Conservation (phyloP, 2,329 filamentous ascomycete genomes). For the Botrytis byssoidea region DNA sequence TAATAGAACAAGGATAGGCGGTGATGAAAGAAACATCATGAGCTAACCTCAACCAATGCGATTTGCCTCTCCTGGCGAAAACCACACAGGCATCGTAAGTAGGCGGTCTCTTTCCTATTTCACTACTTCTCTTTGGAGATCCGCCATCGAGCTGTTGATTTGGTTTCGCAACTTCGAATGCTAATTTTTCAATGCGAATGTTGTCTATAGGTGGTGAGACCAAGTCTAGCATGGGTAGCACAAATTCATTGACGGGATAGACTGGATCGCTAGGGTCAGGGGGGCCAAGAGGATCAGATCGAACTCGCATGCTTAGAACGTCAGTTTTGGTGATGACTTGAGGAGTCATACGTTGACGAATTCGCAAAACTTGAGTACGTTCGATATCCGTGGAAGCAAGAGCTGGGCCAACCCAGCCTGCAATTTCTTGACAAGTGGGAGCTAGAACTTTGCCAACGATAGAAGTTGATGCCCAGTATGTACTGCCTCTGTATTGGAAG, state of each 20-base stretch:
- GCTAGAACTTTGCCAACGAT: slow-evolving; percentile 76
- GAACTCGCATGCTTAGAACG: slow-evolving; percentile 62
- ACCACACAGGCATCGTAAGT: slow-evolving; percentile 61
- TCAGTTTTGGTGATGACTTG: slow-evolving; percentile 58
- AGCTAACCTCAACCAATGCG: slow-evolving; percentile 61
- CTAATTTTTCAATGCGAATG: slow-evolving; percentile 67
- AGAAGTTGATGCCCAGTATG: slow-evolving; percentile 71
- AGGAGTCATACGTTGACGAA: slow-evolving; percentile 59
- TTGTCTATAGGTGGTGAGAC: slow-evolving; percentile 57
- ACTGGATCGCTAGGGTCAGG: slow-evolving; percentile 46
- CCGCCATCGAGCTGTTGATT: not conserved
- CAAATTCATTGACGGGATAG: slow-evolving; percentile 68
- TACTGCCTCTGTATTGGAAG: slow-evolving; percentile 75
- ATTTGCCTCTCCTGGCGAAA: slow-evolving; percentile 62
- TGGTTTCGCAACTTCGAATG: slow-evolving; percentile 33
- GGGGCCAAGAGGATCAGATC: slow-evolving; percentile 68
- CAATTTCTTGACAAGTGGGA: slow-evolving; percentile 67
- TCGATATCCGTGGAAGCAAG: slow-evolving; percentile 65
- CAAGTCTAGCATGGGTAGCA: slow-evolving; percentile 51
- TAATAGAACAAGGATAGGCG: slow-evolving; percentile 63
- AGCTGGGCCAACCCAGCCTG: slow-evolving; percentile 73
- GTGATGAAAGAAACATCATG: slow-evolving; percentile 65
- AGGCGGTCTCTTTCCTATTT: slow-evolving; percentile 40
- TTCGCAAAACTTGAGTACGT: slow-evolving; percentile 67
- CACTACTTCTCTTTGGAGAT: slow-evolving; percentile 9